Evolutionary conservation across 345 rosid species (phyloP).

Genomic region (Sapria himalayana): DNA sequence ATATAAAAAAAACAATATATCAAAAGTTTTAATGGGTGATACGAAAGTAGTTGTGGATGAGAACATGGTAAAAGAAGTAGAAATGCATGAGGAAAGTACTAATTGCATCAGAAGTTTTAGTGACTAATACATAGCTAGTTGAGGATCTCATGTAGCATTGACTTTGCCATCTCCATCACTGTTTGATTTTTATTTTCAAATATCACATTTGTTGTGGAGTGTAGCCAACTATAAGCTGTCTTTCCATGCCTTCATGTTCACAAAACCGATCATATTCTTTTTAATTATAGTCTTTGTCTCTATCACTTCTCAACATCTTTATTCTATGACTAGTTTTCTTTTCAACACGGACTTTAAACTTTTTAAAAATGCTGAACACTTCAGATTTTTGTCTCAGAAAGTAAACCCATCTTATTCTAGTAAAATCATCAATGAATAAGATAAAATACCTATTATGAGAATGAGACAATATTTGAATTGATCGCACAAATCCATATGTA

Average conservation of each 20-base stretch:
- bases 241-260: neutral
- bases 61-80: too few species aligned
- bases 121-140: too few species aligned
- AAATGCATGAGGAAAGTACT: too few species aligned
- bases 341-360: neutral
- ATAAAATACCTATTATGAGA: neutral
- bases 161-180: too few species aligned
- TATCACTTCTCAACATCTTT: neutral
- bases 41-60: too few species aligned
- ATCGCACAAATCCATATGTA: neutral
- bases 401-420: neutral
- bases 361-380: neutral
- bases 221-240: neutral
- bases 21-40: too few species aligned
- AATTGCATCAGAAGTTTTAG: too few species aligned
- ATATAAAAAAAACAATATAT: too few species aligned
- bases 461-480: neutral
- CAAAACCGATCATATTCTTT: neutral
- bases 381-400: neutral
- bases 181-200: too few species aligned
- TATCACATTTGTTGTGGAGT: conserved; percentile 3
- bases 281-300: neutral
- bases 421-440: neutral
- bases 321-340: neutral
- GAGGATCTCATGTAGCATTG: too few species aligned